Conservation (phyloP, 1,284 basidiomycete species). For the Polyporus tsugae region DNA sequence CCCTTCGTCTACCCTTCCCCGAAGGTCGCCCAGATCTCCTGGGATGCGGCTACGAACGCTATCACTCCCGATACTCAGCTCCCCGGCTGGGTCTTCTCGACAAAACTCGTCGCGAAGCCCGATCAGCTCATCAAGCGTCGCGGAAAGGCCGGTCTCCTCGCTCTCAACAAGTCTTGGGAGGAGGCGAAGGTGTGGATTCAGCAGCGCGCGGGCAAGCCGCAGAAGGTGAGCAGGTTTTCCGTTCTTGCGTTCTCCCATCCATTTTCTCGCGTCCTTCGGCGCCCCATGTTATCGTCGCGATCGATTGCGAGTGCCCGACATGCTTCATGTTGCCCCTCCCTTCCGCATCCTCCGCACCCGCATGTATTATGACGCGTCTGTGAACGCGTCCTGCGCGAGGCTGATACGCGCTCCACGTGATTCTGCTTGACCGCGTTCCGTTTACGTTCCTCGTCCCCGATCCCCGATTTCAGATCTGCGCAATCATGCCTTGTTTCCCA, state of each 20-base stretch:
- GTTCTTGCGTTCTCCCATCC: constrained; percentile 12
- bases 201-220: constrained; percentile 92
- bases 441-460: constrained; percentile 7
- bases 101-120: constrained; percentile 92
- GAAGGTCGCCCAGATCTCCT: constrained; percentile 84
- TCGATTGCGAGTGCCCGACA: constrained; percentile 16
- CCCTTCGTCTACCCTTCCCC: constrained; percentile 73
- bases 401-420: constrained; percentile 29
- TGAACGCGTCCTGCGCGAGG: constrained; percentile 27
- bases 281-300: constrained; percentile 15
- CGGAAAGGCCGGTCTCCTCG: constrained; percentile 96
- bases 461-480: constrained; percentile 7
- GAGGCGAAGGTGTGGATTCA: constrained; percentile 90
- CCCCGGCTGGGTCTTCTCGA: constrained; percentile 86
- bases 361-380: constrained; percentile 30
- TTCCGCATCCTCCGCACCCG: background rate
- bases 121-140: constrained; percentile 99
- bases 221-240: constrained; percentile 66
- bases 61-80: constrained; percentile 84
- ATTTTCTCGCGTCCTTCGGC: constrained; percentile 27
- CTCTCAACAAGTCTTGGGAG: constrained; percentile 93
- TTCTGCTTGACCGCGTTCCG: constrained; percentile 13
- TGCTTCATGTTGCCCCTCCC: constrained; percentile 4
- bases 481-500: constrained; percentile 11
- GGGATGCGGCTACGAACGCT: constrained; percentile 85